Percentiles rank a stretch among this genome's conserved stretches.
These are phyloP conservation scores for Arxiozyma heterogenica DNA, from an alignment of 1,139 yeast species.

Conservation along the genomic window DNA sequence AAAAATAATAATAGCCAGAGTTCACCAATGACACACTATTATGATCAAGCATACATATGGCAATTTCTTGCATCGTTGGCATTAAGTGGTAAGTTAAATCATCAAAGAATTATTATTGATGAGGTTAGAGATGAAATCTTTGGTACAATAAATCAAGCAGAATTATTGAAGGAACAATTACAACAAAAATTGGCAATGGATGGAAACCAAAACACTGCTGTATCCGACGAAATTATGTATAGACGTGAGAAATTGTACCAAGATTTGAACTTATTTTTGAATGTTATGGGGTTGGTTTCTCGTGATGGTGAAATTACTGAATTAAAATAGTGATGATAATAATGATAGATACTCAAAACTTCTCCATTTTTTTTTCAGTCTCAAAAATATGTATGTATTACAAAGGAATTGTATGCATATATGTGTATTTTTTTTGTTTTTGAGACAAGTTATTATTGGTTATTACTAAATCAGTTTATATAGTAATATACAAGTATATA, in stretches of 20 bases:
- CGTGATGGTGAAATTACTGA: constrained; percentile 45
- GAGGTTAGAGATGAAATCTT: constrained; percentile 91
- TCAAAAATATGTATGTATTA: too few species aligned
- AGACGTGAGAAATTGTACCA: constrained; percentile 59
- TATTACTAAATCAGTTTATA: not conserved
- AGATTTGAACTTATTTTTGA: constrained; percentile 84
- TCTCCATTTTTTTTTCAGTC: not conserved
- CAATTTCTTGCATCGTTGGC: constrained; percentile 93
- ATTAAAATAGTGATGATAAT: constrained; percentile 23
- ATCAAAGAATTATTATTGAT: constrained; percentile 89
- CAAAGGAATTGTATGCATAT: too few species aligned
- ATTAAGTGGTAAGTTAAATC: constrained; percentile 83
- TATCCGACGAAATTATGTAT: constrained; percentile 39
- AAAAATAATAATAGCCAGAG: not conserved
- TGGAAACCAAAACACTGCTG: constrained; percentile 10
- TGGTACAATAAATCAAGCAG: constrained; percentile 78
- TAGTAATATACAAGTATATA: too few species aligned
- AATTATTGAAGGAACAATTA: constrained; percentile 39
- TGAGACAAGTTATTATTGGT: too few species aligned
- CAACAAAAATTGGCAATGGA: constrained; percentile 8
- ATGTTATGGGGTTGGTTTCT: constrained; percentile 94
- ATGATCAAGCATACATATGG: constrained; percentile 88
- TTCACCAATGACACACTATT: constrained; percentile 18
- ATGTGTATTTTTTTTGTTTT: not conserved
- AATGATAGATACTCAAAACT: too few species aligned